A percentile compares a stretch with the other conserved stretches of the same genome.
These are phyloP conservation scores for Lasiodiplodia citricola DNA, from an alignment of 2,329 filamentous ascomycete genomes.

Conservation along the genomic window DNA sequence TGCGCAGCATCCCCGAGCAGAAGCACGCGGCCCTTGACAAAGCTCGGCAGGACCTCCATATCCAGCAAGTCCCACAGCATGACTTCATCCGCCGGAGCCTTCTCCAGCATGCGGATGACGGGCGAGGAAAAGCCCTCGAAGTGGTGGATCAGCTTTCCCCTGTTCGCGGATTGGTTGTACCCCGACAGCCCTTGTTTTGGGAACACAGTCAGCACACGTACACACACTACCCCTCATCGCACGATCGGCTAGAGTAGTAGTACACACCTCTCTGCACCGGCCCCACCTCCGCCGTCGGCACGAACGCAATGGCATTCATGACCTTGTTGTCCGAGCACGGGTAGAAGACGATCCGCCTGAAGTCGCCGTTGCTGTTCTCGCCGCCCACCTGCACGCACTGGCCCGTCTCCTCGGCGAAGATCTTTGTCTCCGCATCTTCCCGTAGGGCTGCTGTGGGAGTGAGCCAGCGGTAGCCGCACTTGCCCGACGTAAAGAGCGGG, in stretches of 20 bases:
- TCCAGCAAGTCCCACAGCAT: slow-evolving; percentile 50
- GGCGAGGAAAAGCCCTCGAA: slow-evolving; percentile 41
- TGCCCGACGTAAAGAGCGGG: slow-evolving; percentile 56
- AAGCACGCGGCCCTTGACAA: slow-evolving; percentile 60
- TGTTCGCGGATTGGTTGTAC: slow-evolving; percentile 47
- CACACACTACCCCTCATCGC: too few species aligned
- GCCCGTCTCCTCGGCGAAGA: slow-evolving; percentile 46
- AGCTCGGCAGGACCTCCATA: slow-evolving; percentile 63
- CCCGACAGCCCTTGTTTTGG: slow-evolving; percentile 26
- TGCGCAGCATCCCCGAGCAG: slow-evolving; percentile 72
- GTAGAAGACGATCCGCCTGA: slow-evolving; percentile 55
- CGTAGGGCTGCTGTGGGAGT: slow-evolving; percentile 52
- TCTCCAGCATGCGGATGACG: slow-evolving; percentile 43
- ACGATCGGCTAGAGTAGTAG: too few species aligned
- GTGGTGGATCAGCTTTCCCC: slow-evolving; percentile 41
- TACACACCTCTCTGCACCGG: background rate
- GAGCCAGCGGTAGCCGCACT: slow-evolving; percentile 64
- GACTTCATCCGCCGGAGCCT: slow-evolving; percentile 42
- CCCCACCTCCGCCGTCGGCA: background rate
- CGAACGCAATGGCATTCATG: slow-evolving; percentile 48
- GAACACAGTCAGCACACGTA: background rate
- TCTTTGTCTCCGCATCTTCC: slow-evolving; percentile 46
- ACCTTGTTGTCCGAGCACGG: slow-evolving; percentile 54
- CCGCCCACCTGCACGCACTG: slow-evolving; percentile 52
- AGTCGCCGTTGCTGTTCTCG: slow-evolving; percentile 34